Base-by-base conservation (phyloP, 2,329 filamentous ascomycete species). In the Apiospora pterosperma region DNA sequence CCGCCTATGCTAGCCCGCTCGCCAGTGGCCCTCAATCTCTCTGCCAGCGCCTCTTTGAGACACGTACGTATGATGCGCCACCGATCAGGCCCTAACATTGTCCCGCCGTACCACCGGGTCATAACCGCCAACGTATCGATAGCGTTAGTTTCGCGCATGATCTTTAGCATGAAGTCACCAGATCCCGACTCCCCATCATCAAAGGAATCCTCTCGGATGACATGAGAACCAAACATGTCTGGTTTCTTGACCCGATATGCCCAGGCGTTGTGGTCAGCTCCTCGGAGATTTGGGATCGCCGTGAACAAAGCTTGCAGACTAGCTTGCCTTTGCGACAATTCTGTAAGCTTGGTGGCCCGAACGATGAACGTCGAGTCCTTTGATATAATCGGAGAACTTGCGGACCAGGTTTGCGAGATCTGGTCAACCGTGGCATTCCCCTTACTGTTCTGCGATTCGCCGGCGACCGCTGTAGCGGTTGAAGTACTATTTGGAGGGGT, bases 161-260 rank as follows among this genome's bases (percentile, higher is more conserved):
- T 72, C 38, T 82, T 79, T 19, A 89, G 77, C 65, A 89, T 76
- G 59, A 89, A 82, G 23, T 81, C 81, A 36, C 87, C 87, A 62
- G 83, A 85, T 0, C 86, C 85, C 1, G 79, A 78, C 73, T 90
- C 87, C n/a, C 87, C 87, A 68, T 89, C 87, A 67, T 89, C 87
- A 65, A 83, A 84, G 0, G 82, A 83, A 7, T 81, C 82, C 66
- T 87, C 84, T 60, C 81, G 77, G 14, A 80, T 68, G 34, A 73
- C 78, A 69, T 72, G 76, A 73, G 68, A 78, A 72, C 62, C 67
- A 58, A 73, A 74, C 21, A 74, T 70, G 64, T 78, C 67, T 67
- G 77, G 59, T 68, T 76, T 65, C 71, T 71, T 73, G 12, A 78
- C 68, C 23, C 81, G 80, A 67, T 80, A 82, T 2, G 80, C 85